phyloP scores from a whole-genome alignment of 2,329 filamentous ascomycete species.

The Rhinocladiella similis region DNA sequence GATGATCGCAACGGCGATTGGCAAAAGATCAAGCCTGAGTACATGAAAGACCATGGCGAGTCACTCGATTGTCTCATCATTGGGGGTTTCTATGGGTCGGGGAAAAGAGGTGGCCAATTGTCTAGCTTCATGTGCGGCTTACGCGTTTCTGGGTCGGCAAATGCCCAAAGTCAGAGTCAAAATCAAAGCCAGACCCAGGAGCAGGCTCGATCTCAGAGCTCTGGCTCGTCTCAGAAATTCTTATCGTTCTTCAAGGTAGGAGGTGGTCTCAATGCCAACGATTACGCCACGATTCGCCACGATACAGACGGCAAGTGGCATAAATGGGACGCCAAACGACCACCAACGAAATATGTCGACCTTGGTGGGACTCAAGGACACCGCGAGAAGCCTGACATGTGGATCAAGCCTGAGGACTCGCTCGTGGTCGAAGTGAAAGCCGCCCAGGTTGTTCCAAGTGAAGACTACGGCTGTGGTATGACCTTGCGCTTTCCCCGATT shows the following conservation, averaged over 20 bases:
- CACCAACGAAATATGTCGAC: conserved; percentile 76
- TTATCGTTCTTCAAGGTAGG: conserved; percentile 96
- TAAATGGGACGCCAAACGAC: conserved; percentile 75
- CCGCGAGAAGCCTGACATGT: conserved; percentile 80
- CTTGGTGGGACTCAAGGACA: conserved; percentile 71
- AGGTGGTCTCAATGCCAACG: conserved; percentile 82
- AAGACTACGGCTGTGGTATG: conserved; percentile 72
- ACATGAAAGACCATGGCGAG: conserved; percentile 95
- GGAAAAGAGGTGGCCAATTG: conserved; percentile 75
- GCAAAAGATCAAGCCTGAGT: conserved; percentile 98
- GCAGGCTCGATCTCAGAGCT: conserved; percentile 43
- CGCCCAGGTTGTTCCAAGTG: conserved; percentile 70
- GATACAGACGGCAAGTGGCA: conserved; percentile 89
- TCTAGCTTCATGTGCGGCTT: conserved; percentile 91
- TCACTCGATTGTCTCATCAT: conserved; percentile 86
- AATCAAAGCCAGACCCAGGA: conserved; percentile 9
- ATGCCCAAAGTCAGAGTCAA: conserved; percentile 25
- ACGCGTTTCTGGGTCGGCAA: conserved; percentile 38
- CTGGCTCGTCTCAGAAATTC: conserved; percentile 64
- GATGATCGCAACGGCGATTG: conserved; percentile 93
- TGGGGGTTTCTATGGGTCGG: conserved; percentile 90
- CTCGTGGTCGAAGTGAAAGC: conserved; percentile 88
- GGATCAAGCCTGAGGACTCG: conserved; percentile 88
- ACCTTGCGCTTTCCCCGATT: conserved; percentile 93
- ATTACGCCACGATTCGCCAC: conserved; percentile 81